Conservation (phyloP, 2,329 filamentous ascomycete species). For the Exophiala oligosperma region DNA sequence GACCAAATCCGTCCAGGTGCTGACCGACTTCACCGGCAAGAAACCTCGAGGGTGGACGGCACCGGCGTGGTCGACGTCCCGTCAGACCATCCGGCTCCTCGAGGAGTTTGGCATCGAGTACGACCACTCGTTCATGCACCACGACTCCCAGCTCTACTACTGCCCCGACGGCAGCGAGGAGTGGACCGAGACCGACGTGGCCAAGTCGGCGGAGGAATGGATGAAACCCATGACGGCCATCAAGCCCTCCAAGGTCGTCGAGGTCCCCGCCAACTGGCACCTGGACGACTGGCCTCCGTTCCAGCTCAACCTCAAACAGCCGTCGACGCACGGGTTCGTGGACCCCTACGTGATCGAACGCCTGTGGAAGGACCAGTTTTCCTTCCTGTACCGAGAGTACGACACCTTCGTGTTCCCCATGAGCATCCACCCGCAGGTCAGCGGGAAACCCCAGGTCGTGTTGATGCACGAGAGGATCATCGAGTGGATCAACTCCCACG, state of each 20-base stretch:
- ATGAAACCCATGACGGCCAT: slow-evolving; percentile 40
- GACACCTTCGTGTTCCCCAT: slow-evolving; percentile 50
- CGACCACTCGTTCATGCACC: slow-evolving; percentile 51
- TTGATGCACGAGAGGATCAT: slow-evolving; percentile 50
- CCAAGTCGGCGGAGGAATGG: slow-evolving; percentile 2
- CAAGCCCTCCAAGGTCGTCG: slow-evolving; percentile 41
- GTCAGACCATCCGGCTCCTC: slow-evolving; percentile 40
- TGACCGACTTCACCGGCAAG: slow-evolving; percentile 67
- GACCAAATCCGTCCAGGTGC: slow-evolving; percentile 71
- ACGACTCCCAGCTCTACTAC: slow-evolving; percentile 37
- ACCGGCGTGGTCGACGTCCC: slow-evolving; percentile 42
- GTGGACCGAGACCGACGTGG: slow-evolving; percentile 4
- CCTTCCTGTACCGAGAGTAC: slow-evolving; percentile 46
- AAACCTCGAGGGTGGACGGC: slow-evolving; percentile 62
- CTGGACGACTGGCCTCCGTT: slow-evolving; percentile 50
- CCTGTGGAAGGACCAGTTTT: slow-evolving; percentile 49
- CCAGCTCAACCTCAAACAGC: slow-evolving; percentile 34
- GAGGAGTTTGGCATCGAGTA: slow-evolving; percentile 45
- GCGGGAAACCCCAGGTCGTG: slow-evolving; percentile 48
- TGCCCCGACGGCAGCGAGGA: neutral
- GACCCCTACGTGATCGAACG: slow-evolving; percentile 43
- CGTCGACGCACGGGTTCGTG: slow-evolving; percentile 13
- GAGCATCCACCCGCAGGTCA: slow-evolving; percentile 49
- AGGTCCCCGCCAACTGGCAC: slow-evolving; percentile 50
- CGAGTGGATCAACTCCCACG: slow-evolving; percentile 45